Base-by-base conservation (phyloP, 768 basidiomycete genomes). In the Boletus sp. region DNA sequence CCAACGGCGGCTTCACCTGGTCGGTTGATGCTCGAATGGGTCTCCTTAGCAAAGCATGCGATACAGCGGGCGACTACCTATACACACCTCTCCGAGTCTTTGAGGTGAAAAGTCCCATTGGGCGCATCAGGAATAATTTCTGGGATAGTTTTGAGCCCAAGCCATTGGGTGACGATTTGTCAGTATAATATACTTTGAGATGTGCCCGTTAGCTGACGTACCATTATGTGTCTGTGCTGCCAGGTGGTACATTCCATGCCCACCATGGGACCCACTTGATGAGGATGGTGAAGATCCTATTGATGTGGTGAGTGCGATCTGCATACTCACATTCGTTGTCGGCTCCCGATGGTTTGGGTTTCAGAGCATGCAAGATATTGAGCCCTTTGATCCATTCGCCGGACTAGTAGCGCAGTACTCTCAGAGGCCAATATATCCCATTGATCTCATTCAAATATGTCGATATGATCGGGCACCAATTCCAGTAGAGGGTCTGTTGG, bases 191-290 rank as follows among this genome's bases (percentile, higher is more conserved):
- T 4, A n/a, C 28, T 20, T 36, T 18, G 18, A 39, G 41, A 44
- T 44, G 24, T 24, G 24, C 24, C n/a, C 3, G 24, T 24, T 24
- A 44, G 24, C n/a, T 58, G 47, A 64, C 33, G 8, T 4, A 18
- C 5, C 3, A 12, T 10, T 20, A 8, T 29, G 15, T 8, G 24
- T 32, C 14, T 15, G 20, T 7, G 24, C 24, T 24, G 20, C 11
- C 24, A 71, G 68, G 10, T 69, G 68, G 68, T 46, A 40, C 42
- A 39, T 28, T n/a, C 59, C 55, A 35, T 14, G 20, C 6, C 42
- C 57, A 4, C 70, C 68, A 15, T 71, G 70, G 68, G 60, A 65
- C 6, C 67, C 67, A 2, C 62, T 69, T n/a, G 60, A 71, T 7
- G 62, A 64, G 30, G 70, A 69, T 2, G 69, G 67, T 10, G 50